Conservation (phyloP, 202 grass and related monocot species). For the Digitaria exilis region DNA sequence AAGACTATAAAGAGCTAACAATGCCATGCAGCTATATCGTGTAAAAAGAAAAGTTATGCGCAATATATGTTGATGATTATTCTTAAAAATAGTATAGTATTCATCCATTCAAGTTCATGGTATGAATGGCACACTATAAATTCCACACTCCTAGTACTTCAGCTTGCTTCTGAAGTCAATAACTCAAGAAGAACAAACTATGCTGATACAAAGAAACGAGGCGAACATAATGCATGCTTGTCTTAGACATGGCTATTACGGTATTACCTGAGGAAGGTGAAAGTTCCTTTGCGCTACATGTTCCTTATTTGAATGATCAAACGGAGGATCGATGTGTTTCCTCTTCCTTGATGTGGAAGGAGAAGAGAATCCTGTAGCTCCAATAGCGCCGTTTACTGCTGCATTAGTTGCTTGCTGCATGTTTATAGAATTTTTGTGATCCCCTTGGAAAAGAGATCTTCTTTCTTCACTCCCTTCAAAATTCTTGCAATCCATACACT, state of each 20-base stretch:
- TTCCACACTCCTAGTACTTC: constrained; percentile 6
- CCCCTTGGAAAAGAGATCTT: constrained; percentile 61
- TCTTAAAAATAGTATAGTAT: background rate
- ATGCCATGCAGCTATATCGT: background rate
- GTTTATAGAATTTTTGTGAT: constrained; percentile 67
- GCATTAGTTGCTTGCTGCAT: constrained; percentile 89
- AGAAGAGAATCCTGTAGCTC: constrained; percentile 64
- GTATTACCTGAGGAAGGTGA: constrained; percentile 64
- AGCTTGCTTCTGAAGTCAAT: constrained; percentile 28
- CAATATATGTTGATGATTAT: background rate
- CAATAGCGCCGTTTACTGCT: constrained; percentile 83
- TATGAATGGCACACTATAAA: constrained; percentile 6
- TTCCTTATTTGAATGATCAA: constrained; percentile 58
- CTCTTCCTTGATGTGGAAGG: constrained; percentile 77
- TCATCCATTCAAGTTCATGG: background rate
- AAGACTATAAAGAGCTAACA: background rate
- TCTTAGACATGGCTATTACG: constrained; percentile 46
- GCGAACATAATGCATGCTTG: background rate
- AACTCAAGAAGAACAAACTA: constrained; percentile 31
- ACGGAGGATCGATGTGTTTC: constrained; percentile 65
- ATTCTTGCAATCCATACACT: constrained; percentile 99
- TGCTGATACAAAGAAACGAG: constrained; percentile 12
- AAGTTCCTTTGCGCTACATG: constrained; percentile 46
- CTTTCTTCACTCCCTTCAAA: constrained; percentile 91
- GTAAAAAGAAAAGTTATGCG: background rate